Evolutionary conservation across 495 filamentous ascomycete species (phyloP).

Genomic region (Hypoxylon fragiforme): DNA sequence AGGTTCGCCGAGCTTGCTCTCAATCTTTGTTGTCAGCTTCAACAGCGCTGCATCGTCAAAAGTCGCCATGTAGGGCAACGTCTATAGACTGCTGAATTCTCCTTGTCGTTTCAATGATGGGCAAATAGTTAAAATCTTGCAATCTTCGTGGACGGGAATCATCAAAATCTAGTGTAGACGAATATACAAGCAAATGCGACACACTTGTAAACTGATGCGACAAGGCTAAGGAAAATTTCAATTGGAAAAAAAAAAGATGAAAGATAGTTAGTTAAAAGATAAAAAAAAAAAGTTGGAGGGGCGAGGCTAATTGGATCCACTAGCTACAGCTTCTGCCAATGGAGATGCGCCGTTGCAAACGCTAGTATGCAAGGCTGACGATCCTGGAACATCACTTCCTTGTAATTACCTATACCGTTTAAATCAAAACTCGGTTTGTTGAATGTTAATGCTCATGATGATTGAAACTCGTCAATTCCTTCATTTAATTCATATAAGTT

Average conservation of each 20-base stretch:
- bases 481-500: neutral
- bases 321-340: slow-evolving; percentile 6
- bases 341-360: neutral
- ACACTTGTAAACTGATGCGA: too few species aligned
- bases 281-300: slow-evolving; percentile 38
- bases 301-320: slow-evolving; percentile 14
- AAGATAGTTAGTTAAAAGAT: too few species aligned
- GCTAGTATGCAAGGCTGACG: slow-evolving; percentile 8
- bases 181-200: too few species aligned
- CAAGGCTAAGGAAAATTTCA: slow-evolving; percentile 25
- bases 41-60: slow-evolving; percentile 65
- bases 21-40: slow-evolving; percentile 66
- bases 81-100: neutral
- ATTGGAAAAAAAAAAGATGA: neutral
- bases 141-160: too few species aligned
- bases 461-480: neutral
- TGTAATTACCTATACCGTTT: too few species aligned
- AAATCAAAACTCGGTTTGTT: neutral
- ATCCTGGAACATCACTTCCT: neutral
- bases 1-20: slow-evolving; percentile 41
- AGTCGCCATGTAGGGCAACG: slow-evolving; percentile 39
- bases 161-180: too few species aligned
- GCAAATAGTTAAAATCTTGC: too few species aligned
- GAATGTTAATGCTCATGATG: slow-evolving; percentile 1
- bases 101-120: neutral